Conservation (phyloP, 495 filamentous ascomycete species). For the Clohesyomyces aquaticus region DNA sequence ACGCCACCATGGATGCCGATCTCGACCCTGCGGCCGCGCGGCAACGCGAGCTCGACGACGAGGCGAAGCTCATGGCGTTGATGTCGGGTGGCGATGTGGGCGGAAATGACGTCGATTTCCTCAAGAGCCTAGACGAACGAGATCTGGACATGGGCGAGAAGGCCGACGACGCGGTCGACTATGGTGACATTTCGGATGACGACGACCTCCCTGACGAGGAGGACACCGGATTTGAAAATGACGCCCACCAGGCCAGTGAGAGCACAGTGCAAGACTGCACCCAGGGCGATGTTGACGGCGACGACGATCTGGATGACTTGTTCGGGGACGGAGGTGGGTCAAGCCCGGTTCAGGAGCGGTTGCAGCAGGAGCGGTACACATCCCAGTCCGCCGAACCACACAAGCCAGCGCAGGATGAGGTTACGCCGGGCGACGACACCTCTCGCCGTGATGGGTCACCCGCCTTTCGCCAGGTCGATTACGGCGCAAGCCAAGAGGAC, state of each 20-base stretch:
- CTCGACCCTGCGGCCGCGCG: not conserved
- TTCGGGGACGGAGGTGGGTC: conserved; percentile 53
- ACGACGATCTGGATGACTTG: conserved; percentile 41
- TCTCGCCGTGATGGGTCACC: conserved; percentile 21
- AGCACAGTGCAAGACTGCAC: conserved; percentile 39
- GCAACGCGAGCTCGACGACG: conserved; percentile 14
- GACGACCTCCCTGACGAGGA: conserved; percentile 73
- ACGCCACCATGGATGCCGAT: conserved; percentile 27
- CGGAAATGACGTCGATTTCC: conserved; percentile 28
- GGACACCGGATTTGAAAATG: conserved; percentile 42
- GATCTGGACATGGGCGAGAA: conserved; percentile 68
- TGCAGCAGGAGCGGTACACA: conserved; percentile 20
- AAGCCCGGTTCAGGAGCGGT: conserved; percentile 48
- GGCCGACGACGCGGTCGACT: conserved; percentile 82
- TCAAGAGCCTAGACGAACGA: conserved; percentile 19
- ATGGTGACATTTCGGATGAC: conserved; percentile 74
- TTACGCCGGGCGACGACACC: not conserved
- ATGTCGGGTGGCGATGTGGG: conserved; percentile 2
- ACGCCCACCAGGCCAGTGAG: conserved; percentile 38
- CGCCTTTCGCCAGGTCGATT: conserved; percentile 40
- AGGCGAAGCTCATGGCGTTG: conserved; percentile 26
- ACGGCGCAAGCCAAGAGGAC: conserved; percentile 47
- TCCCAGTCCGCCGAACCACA: conserved; percentile 12
- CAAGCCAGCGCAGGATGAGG: not conserved
- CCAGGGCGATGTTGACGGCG: conserved; percentile 14